phyloP scores from a whole-genome alignment of 140 eudicot genomes.

The Ambrosia hybrid region DNA sequence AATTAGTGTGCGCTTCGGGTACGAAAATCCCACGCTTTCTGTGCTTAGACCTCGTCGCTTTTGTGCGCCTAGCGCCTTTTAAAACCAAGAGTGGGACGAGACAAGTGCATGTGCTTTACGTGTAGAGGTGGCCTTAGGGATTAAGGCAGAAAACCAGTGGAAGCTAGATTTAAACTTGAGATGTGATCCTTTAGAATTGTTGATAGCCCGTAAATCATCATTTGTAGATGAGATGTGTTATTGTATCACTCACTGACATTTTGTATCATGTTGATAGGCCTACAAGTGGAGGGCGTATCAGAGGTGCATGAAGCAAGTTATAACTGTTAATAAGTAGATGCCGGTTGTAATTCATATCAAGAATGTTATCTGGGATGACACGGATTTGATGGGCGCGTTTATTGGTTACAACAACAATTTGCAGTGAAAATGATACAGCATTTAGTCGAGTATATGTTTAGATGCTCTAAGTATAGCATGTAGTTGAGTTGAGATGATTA shows the following conservation, averaged over 20 bases:
- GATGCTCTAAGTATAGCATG: background rate
- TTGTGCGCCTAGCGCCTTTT: no score
- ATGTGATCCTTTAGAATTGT: no score
- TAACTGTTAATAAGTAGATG: constrained; percentile 5
- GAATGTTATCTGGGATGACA: constrained; percentile 4
- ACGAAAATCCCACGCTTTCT: no score
- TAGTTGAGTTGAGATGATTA: constrained; percentile 20
- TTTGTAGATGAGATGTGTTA: background rate
- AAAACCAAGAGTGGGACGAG: no score
- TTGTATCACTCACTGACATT: background rate
- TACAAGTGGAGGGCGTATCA: constrained; percentile 64
- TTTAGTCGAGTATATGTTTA: no score
- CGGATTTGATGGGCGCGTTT: constrained; percentile 13
- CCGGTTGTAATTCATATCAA: background rate
- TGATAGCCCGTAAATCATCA: background rate
- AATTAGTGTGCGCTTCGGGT: no score
- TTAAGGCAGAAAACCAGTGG: no score
- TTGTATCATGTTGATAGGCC: constrained; percentile 46
- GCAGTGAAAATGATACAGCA: background rate
- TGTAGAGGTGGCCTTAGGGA: no score
- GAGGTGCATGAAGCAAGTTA: constrained; percentile 27
- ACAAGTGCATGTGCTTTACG: no score
- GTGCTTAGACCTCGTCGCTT: no score
- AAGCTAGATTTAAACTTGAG: no score
- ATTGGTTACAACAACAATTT: background rate